Evolutionary conservation across 306 rosid species (phyloP), one percentile per base, ranked within the genome.

Genomic region (Cicer chorassanicum): DNA sequence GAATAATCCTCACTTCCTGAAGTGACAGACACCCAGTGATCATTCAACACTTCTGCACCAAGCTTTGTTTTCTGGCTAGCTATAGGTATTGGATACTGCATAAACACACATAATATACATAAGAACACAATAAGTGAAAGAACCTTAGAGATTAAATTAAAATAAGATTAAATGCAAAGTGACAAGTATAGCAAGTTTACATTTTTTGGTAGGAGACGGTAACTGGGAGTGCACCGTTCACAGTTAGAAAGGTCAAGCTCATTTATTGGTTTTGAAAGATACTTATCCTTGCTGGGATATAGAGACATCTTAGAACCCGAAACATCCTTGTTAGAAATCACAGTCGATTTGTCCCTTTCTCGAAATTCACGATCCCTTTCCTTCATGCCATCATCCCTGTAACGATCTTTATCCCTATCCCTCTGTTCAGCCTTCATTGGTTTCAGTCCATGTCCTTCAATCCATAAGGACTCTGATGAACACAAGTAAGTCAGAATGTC

Each of bases 1-100:
- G 99, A 95, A 82, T 95, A 95, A 80, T 95, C 99, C 83, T 95
- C 99, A 61, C 99, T 95, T 80, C 99, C 99, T 65, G 99, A 95
- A 76, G 99, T 95, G 70, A 95, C 99, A 42, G 99, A 95, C 40
- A 95, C 99, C 99, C 98, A 95, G 60, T 90, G 86, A 73, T 95
- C 99, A 84, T 95, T 95, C 77, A 95, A 80, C 62, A 95, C 90
- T 85, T 83, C 88, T n/a, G 83, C 87, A 51, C 96, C 99, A 81
- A 92, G 88, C 50, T 87, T 90, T 3, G 97, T 86, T 88, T 85
- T 92, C 75, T 95, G 93, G 87, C 98, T 92, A 63, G 88, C 99
- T 55, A 84, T 53, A 72, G 99, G 96, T 85, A 89, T 85, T n/a
- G 98, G 93, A 84, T 92, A 95, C 99, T 95, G 91, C 73, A 68